These are phyloP conservation scores for Neurospora terricola DNA, from an alignment of 495 filamentous ascomycete species.

Conservation along the genomic window DNA sequence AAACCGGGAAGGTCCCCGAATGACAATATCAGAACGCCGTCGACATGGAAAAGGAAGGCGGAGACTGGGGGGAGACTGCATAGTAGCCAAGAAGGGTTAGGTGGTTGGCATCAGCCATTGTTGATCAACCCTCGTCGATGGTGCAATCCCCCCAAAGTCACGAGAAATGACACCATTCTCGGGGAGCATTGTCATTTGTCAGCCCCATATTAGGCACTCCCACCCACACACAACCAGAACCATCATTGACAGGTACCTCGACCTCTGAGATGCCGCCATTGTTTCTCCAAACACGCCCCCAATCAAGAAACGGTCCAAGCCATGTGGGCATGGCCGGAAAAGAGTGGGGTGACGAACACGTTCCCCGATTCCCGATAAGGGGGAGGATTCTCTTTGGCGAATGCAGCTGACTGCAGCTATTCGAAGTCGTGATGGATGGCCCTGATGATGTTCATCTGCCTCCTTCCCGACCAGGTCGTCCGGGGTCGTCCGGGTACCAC, in stretches of 20 bases:
- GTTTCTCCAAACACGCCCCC: constrained; percentile 4
- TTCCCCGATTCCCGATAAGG: constrained; percentile 20
- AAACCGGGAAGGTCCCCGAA: neutral
- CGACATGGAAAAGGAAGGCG: constrained; percentile 16
- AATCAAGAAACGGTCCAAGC: constrained; percentile 15
- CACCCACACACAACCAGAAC: constrained; percentile 4
- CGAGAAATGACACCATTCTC: constrained; percentile 33
- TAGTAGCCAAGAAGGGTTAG: constrained; percentile 4
- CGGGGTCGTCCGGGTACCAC: neutral
- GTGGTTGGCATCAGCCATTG: constrained; percentile 13
- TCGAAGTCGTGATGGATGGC: neutral
- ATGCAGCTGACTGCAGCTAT: neutral
- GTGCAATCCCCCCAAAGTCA: constrained; percentile 27
- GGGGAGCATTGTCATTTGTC: constrained; percentile 26
- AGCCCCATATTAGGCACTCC: constrained; percentile 17
- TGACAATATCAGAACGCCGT: constrained; percentile 6
- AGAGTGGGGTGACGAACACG: constrained; percentile 8
- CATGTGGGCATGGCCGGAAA: constrained; percentile 8
- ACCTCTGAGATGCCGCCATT: neutral
- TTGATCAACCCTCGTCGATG: constrained; percentile 25
- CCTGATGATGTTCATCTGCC: neutral
- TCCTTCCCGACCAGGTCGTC: neutral
- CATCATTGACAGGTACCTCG: constrained; percentile 12
- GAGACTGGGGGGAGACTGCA: constrained; percentile 19
- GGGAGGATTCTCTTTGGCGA: constrained; percentile 11